phyloP scores from a whole-genome alignment of 371 early-diverging fungal genomes.

The Cokeromyces recurvatus region DNA sequence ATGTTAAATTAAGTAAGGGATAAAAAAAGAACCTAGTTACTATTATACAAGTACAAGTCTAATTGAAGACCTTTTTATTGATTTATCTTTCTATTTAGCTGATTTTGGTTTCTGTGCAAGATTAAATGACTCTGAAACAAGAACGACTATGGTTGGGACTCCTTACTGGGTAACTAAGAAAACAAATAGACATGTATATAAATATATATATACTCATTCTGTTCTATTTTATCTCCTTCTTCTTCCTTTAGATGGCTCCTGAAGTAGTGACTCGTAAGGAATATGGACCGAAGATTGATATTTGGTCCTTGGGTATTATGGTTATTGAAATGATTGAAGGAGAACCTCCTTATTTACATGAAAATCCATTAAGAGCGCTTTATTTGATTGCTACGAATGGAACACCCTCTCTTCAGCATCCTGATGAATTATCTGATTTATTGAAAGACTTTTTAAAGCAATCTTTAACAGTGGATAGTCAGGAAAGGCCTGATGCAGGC shows the following conservation, averaged over 20 bases:
- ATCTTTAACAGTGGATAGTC: conserved; percentile 68
- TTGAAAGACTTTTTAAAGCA: conserved; percentile 69
- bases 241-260: conserved; percentile 88
- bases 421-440: conserved; percentile 59
- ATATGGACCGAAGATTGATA: conserved; percentile 85
- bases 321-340: conserved; percentile 80
- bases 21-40: too few species aligned
- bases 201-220: too few species aligned
- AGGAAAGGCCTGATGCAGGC: conserved; percentile 25
- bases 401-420: conserved; percentile 77
- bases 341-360: conserved; percentile 86
- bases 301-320: conserved; percentile 94
- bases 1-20: conserved; percentile 72
- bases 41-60: too few species aligned
- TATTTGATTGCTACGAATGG: conserved; percentile 89
- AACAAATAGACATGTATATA: too few species aligned
- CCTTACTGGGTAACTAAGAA: conserved; percentile 83
- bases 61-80: not conserved
- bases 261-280: conserved; percentile 88
- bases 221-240: too few species aligned
- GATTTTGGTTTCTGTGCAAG: conserved; percentile 93
- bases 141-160: conserved; percentile 83
- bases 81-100: conserved; percentile 27
- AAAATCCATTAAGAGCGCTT: conserved; percentile 76
- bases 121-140: conserved; percentile 60